These are phyloP conservation scores for Ustilaginoidea virens DNA, from an alignment of 2,329 filamentous ascomycete genomes.

Conservation along the genomic window DNA sequence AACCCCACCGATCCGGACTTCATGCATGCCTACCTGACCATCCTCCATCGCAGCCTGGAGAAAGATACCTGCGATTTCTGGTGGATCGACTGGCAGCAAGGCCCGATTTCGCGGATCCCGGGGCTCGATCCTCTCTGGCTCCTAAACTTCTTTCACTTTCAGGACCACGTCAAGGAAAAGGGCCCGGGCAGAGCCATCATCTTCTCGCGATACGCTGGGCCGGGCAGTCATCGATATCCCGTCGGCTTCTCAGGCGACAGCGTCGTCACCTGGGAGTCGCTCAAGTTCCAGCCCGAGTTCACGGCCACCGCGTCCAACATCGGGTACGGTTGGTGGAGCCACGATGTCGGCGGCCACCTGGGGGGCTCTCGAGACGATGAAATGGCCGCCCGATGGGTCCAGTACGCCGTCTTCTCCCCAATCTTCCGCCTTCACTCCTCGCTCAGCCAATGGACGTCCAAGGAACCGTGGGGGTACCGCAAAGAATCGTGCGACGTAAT, in stretches of 20 bases:
- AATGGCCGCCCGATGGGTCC: slow-evolving; percentile 44
- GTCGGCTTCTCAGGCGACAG: slow-evolving; percentile 50
- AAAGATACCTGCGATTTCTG: slow-evolving; percentile 43
- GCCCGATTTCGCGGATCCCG: slow-evolving; percentile 33
- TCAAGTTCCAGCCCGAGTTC: slow-evolving; percentile 52
- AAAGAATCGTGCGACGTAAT: slow-evolving; percentile 29
- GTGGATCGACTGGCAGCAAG: slow-evolving; percentile 57
- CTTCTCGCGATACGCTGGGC: slow-evolving; percentile 45
- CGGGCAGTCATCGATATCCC: slow-evolving; percentile 47
- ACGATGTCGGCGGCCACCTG: slow-evolving; percentile 52
- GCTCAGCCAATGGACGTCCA: slow-evolving; percentile 39
- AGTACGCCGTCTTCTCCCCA: slow-evolving; percentile 44
- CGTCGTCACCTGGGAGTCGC: slow-evolving; percentile 41
- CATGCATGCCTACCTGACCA: slow-evolving; percentile 39
- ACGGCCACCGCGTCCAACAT: slow-evolving; percentile 51
- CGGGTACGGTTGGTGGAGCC: slow-evolving; percentile 54
- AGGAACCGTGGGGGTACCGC: slow-evolving; percentile 41
- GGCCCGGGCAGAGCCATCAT: slow-evolving; percentile 28
- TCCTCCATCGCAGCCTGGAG: slow-evolving; percentile 40
- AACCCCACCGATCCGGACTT: slow-evolving; percentile 38
- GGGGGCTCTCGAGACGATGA: slow-evolving; percentile 40
- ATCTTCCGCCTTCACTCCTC: slow-evolving; percentile 44
- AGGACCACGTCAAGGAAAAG: slow-evolving; percentile 28
- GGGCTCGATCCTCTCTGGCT: slow-evolving; percentile 49
- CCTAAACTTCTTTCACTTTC: slow-evolving; percentile 48